phyloP scores from a whole-genome alignment of 305 asterid species.

The Plantago rigida region DNA sequence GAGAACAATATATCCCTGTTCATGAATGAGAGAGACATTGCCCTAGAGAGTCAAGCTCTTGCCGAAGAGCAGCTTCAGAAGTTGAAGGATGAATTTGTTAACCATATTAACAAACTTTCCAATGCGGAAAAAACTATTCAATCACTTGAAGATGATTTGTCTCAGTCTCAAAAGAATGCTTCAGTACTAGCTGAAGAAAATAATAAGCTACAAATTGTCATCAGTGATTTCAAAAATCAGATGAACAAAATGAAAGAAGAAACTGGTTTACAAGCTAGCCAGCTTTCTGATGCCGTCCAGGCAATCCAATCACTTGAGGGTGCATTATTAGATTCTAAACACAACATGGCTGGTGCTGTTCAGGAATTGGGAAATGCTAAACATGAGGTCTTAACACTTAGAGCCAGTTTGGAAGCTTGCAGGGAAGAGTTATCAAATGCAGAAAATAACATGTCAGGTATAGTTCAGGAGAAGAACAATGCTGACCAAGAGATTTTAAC shows the following conservation, averaged over 20 bases:
- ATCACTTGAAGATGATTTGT: slow-evolving; percentile 70
- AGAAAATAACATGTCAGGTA: slow-evolving; percentile 38
- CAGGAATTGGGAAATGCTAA: slow-evolving; percentile 50
- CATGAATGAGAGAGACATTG: slow-evolving; percentile 51
- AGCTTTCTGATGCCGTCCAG: slow-evolving; percentile 54
- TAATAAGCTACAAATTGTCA: slow-evolving; percentile 35
- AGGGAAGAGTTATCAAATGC: slow-evolving; percentile 59
- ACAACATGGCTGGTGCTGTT: slow-evolving; percentile 39
- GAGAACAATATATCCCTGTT: slow-evolving; percentile 35
- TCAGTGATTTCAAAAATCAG: slow-evolving; percentile 58
- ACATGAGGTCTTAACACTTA: slow-evolving; percentile 46
- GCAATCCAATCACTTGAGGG: slow-evolving; percentile 63
- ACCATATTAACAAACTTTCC: slow-evolving; percentile 38
- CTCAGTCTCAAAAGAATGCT: slow-evolving; percentile 48
- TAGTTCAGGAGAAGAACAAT: slow-evolving; percentile 47
- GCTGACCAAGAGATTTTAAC: slow-evolving; percentile 45
- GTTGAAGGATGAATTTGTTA: slow-evolving; percentile 45
- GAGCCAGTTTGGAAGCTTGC: slow-evolving; percentile 54
- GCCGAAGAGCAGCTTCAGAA: slow-evolving; percentile 50
- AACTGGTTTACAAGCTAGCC: slow-evolving; percentile 46
- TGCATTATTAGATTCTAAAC: slow-evolving; percentile 42
- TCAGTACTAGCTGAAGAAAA: slow-evolving; percentile 58
- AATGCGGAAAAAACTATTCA: slow-evolving; percentile 58
- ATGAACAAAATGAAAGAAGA: slow-evolving; percentile 65
- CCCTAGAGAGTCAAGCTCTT: slow-evolving; percentile 38